Percentiles rank a stretch among this genome's conserved stretches.
Evolutionary conservation across 2,329 filamentous ascomycete genomes (phyloP).

Genomic region (Talaromyces amestolkiae): DNA sequence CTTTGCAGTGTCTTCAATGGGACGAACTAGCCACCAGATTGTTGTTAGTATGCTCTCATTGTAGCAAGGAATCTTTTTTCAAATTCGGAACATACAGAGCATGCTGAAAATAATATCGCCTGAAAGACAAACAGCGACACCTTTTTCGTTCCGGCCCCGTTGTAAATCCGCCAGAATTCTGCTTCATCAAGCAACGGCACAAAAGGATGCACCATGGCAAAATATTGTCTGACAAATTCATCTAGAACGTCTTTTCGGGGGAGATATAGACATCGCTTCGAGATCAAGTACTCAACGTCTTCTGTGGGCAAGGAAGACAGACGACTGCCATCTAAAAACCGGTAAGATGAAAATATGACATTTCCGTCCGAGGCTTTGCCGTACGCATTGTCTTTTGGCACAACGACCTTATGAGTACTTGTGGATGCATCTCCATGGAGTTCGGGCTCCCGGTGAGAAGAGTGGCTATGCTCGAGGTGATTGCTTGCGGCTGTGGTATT

Average conservation of each 20-base stretch:
- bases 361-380: neutral
- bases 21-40: neutral
- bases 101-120: neutral
- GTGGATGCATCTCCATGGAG: neutral
- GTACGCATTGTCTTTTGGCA: neutral
- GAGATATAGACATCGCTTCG: neutral
- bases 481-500: neutral
- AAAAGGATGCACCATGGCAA: constrained; percentile 31
- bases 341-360: neutral
- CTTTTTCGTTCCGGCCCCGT: neutral
- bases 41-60: neutral
- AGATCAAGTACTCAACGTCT: neutral
- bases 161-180: constrained; percentile 43
- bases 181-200: constrained; percentile 40
- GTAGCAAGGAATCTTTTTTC: neutral
- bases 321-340: neutral
- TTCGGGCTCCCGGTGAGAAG: neutral
- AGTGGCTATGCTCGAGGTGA: neutral
- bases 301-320: neutral
- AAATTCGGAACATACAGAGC: neutral
- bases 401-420: neutral
- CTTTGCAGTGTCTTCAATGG: neutral
- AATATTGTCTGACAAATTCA: constrained; percentile 43
- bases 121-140: neutral
- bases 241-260: neutral